phyloP scores from a whole-genome alignment of 2,329 filamentous ascomycete species.

The Beauveria medogensis region DNA sequence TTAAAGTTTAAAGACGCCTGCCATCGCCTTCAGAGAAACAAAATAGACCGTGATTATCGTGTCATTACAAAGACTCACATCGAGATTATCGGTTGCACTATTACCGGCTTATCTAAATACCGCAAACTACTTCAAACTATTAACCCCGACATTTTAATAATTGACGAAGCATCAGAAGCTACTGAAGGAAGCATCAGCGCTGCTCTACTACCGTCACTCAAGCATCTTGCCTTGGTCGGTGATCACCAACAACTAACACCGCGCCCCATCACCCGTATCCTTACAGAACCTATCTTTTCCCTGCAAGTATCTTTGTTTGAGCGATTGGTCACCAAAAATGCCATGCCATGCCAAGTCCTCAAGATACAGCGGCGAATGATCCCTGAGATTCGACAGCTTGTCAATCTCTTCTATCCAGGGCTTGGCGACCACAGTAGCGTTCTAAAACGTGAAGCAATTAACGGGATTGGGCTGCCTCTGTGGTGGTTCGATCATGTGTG shows the following conservation, averaged over 20 bases:
- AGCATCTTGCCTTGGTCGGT: conserved; percentile 55
- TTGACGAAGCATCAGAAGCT: conserved; percentile 76
- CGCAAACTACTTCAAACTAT: conserved; percentile 59
- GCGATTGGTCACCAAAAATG: conserved; percentile 55
- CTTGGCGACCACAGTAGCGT: conserved; percentile 38
- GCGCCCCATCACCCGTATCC: conserved; percentile 52
- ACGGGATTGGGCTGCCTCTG: conserved; percentile 27
- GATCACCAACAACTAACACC: conserved; percentile 75
- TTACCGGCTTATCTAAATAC: conserved; percentile 76
- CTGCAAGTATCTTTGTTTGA: conserved; percentile 75
- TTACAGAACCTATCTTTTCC: conserved; percentile 53
- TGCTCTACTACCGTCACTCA: conserved; percentile 40
- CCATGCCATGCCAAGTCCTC: conserved; percentile 56
- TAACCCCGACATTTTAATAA: conserved; percentile 58
- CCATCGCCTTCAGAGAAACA: conserved; percentile 45
- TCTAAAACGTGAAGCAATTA: conserved; percentile 26
- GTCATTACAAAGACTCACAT: conserved; percentile 29
- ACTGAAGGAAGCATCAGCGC: conserved; percentile 53
- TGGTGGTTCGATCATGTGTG: conserved; percentile 45
- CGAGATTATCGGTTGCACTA: conserved; percentile 59
- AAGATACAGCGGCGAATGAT: conserved; percentile 57
- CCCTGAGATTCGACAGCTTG: conserved; percentile 34
- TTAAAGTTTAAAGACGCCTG: conserved; percentile 41
- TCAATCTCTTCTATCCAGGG: conserved; percentile 39
- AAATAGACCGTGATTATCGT: conserved; percentile 48